Base-by-base conservation (phyloP, 2,329 filamentous ascomycete genomes). In the Colletotrichum falcatum region DNA sequence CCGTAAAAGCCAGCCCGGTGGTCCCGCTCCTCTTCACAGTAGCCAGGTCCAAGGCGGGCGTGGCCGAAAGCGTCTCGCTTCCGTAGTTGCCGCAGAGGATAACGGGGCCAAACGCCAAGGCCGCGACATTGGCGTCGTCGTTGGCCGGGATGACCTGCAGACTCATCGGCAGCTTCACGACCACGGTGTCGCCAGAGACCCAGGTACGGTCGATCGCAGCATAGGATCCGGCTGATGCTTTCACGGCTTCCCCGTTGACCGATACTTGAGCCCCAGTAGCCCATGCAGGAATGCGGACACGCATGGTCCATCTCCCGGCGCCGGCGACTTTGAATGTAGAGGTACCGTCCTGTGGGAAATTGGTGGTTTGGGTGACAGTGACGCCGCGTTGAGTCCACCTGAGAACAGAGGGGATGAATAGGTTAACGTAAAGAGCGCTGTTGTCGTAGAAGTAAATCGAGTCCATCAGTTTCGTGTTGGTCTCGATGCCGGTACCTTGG, bases 401-500 rank as follows among this genome's bases (percentile, higher is more conserved):
- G 16, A 87, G 73, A 5, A 78, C 79, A 0, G 85, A 87, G 0
- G 85, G 81, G 0, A 81, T 82, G 71, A 86, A 87, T 2, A 87
- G 75, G 71, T 87, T 87, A 44, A 88, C 81, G 65, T 83, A 87
- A 0, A 87, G 78, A 0, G 80, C 79, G 0, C 77, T 76, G 35
- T 77, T 76, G 61, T 84, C 81, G 55, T 83, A 79, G 55, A 82
- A 85, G 77, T 87, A 88, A 63, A 88, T 83, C 0, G 85, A 86
- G 73, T 88, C 86, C 78, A 83, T 83, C 14, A 87, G 75, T 74
- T 87, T 87, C 0, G 86, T 88, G n/a, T 88, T 87, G 0, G 83
- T 86, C 77, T 88, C 86, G 1, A 87, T 67, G 0, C 80, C 83
- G 0, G 85, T 87, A 1, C 84, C 85, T 73, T 87, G 84, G 64